Base-by-base conservation (phyloP, 345 rosid genomes). In the Gossypium arboreum region DNA sequence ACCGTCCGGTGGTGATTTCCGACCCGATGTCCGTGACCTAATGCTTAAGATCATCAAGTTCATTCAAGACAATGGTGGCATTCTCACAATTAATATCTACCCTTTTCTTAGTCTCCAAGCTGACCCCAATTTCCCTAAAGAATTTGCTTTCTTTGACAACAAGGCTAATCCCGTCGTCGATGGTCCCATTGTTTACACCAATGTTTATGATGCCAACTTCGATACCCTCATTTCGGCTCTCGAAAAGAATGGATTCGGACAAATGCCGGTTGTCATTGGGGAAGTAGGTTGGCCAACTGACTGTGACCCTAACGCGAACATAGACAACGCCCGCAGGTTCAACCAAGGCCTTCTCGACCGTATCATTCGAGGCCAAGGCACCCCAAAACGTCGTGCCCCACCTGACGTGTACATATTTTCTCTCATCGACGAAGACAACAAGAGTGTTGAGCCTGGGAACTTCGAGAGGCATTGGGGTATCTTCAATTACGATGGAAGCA, bases 231-330 rank as follows among this genome's bases (percentile, higher is more conserved):
- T 88, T 12, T 51, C 87, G 4, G 91, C 98, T 7, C 76, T 96
- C 0, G 94, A 92, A 72, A 93, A 90, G 61, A 92, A 89, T 58
- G 97, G 99, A 2, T 96, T 90, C 68, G 85, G 82, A 15, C 88
- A 88, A 34, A 39, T 90, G 79, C 92, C 92, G 12, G 83, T 96
- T 64, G 83, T 96, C 60, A 74, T 93, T 27, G 99, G 98, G 1
- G 98, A 96, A 81, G 95, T 96, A 2, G 95, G 98, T 0, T 96
- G 99, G 99, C 97, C 39, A 10, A 88, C 95, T 2, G 99, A 96
- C 55, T 97, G 98, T 13, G 91, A 88, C 67, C 76, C 62, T 0
- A 83, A 83, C 62, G 98, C 98, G 3, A 93, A 84, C 45, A 9
- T 80, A 0, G 78, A 65, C n/a, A 39, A 84, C 74, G 95, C 97